These are phyloP conservation scores for Bipolaris gigantea DNA, from an alignment of 2,329 filamentous ascomycete genomes.

Conservation along the genomic window DNA sequence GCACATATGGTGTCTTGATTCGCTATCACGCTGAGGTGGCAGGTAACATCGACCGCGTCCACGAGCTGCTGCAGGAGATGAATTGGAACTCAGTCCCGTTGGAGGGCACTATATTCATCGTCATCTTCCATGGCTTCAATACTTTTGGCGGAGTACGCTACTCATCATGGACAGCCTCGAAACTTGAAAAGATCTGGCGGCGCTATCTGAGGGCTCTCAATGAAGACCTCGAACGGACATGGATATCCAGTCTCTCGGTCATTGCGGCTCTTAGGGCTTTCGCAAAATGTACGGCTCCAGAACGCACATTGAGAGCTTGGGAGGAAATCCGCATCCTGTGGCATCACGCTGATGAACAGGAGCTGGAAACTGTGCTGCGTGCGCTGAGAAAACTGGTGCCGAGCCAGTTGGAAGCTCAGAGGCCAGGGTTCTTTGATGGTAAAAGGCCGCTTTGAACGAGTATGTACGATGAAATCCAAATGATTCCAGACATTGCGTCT, in stretches of 20 bases:
- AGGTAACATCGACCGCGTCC: constrained; percentile 73
- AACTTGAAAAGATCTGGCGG: constrained; percentile 57
- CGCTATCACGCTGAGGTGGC: constrained; percentile 69
- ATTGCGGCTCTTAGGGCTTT: constrained; percentile 57
- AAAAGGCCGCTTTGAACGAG: neutral
- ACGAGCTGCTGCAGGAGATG: constrained; percentile 80
- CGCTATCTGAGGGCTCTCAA: constrained; percentile 30
- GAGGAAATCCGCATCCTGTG: constrained; percentile 47
- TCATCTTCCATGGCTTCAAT: constrained; percentile 81
- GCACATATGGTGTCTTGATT: constrained; percentile 79
- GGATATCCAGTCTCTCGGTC: constrained; percentile 30
- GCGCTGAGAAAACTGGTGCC: constrained; percentile 31
- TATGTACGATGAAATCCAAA: neutral
- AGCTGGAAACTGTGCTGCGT: constrained; percentile 35
- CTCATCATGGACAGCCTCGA: constrained; percentile 70
- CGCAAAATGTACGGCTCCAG: constrained; percentile 58
- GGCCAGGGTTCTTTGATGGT: constrained; percentile 5
- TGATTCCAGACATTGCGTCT: neutral
- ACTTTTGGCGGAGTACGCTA: constrained; percentile 67
- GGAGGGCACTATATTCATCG: constrained; percentile 75
- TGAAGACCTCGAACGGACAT: constrained; percentile 28
- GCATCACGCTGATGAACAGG: constrained; percentile 37
- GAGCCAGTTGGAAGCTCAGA: neutral
- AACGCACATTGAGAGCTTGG: constrained; percentile 60
- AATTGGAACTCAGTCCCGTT: constrained; percentile 64